Evolutionary conservation across 139 green algal genomes (phyloP).

Genomic region (Micromonas commoda): DNA sequence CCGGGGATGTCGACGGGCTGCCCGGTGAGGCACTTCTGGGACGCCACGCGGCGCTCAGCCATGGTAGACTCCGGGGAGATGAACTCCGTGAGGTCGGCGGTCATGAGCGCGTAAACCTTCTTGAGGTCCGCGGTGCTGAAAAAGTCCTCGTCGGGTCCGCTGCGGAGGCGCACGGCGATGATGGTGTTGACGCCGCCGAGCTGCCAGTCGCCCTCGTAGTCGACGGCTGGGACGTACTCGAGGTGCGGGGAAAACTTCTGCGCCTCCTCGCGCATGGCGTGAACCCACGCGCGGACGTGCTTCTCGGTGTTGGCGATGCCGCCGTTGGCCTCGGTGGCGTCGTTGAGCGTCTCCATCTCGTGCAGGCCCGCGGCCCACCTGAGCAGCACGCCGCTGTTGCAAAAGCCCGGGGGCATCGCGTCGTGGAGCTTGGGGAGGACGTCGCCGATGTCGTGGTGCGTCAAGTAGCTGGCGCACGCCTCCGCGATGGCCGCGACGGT

Average conservation of each 20-base stretch:
- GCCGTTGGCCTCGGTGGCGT: neutral
- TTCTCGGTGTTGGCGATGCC: neutral
- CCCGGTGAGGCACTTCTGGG: neutral
- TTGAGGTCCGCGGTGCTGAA: constrained; percentile 9
- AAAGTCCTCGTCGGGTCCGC: neutral
- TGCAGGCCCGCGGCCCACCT: constrained; percentile 20
- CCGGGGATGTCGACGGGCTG: constrained; percentile 26
- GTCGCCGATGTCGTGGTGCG: constrained; percentile 18
- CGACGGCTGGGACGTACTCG: neutral
- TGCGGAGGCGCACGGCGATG: constrained; percentile 15
- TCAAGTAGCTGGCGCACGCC: constrained; percentile 19
- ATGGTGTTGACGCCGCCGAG: constrained; percentile 22
- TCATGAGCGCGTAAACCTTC: constrained; percentile 22
- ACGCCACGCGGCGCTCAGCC: neutral
- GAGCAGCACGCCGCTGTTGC: constrained; percentile 22
- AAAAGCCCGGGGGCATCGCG: neutral
- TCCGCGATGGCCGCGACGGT: constrained; percentile 6
- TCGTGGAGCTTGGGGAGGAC: constrained; percentile 6
- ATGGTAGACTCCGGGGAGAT: neutral
- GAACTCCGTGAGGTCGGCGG: constrained; percentile 2
- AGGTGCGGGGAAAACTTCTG: neutral
- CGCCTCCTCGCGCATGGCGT: constrained; percentile 4
- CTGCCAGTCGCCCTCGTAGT: constrained; percentile 22
- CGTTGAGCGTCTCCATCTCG: constrained; percentile 23
- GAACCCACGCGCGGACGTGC: constrained; percentile 11